phyloP scores from a whole-genome alignment of 495 filamentous ascomycete species.

The Hyphodiscus hymeniophilus region DNA sequence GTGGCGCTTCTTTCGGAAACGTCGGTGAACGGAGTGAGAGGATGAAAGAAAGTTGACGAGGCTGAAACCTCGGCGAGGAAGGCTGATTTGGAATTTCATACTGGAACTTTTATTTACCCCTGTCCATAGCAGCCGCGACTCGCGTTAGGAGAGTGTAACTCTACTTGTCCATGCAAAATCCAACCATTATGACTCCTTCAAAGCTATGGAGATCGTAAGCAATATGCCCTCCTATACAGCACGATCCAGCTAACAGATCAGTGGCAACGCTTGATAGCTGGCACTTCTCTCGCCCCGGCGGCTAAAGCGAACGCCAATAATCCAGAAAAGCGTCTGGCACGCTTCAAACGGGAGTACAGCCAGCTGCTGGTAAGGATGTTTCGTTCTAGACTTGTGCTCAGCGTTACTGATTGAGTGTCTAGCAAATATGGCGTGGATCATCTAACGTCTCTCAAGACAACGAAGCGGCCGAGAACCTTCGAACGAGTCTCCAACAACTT shows the following conservation, averaged over 20 bases:
- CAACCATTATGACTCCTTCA: constrained; percentile 15
- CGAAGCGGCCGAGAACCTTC: constrained; percentile 45
- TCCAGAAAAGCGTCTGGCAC: constrained; percentile 76
- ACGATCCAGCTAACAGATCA: constrained; percentile 24
- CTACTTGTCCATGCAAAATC: constrained; percentile 3
- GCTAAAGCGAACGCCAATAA: constrained; percentile 57
- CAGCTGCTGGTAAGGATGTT: constrained; percentile 59
- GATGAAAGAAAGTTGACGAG: no score
- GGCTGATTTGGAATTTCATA: no score
- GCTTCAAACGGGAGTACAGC: constrained; percentile 84
- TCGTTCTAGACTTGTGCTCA: not conserved
- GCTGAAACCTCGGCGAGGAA: no score
- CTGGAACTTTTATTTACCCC: no score
- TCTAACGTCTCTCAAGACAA: constrained; percentile 42
- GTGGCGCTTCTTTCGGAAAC: no score
- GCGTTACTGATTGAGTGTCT: constrained; percentile 2
- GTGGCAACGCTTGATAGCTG: constrained; percentile 88
- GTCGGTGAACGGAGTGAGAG: no score
- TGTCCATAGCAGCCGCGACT: no score
- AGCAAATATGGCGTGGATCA: constrained; percentile 76
- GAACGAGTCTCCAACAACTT: constrained; percentile 50
- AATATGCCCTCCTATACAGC: not conserved
- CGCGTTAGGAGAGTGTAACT: no score
- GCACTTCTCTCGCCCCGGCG: constrained; percentile 54
- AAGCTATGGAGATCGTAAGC: constrained; percentile 25